Conservation (phyloP, 2,329 filamentous ascomycete species). For the Fusarium irregulare region DNA sequence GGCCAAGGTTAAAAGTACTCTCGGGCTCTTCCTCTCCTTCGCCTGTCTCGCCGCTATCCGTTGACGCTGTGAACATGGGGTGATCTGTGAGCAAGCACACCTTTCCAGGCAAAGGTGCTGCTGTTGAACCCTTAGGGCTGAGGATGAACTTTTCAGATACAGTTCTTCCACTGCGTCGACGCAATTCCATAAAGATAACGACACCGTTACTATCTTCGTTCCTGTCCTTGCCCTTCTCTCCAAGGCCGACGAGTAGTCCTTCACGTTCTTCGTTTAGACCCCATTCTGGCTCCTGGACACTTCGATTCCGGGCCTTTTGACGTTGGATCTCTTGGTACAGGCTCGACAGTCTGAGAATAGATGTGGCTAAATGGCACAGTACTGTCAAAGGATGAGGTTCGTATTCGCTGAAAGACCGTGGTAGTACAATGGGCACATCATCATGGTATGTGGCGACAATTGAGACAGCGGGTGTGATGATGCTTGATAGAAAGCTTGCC, state of each 20-base stretch:
- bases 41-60: conserved; percentile 48
- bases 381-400: conserved; percentile 77
- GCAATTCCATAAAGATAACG: conserved; percentile 86
- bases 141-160: conserved; percentile 76
- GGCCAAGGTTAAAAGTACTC: conserved; percentile 84
- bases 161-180: conserved; percentile 82
- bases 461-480: conserved; percentile 74
- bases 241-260: conserved; percentile 78
- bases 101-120: conserved; percentile 47
- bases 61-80: conserved; percentile 69
- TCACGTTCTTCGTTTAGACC: conserved; percentile 82
- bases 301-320: conserved; percentile 81
- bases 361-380: conserved; percentile 87
- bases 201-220: conserved; percentile 58
- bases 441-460: conserved; percentile 85
- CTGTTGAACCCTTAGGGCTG: conserved; percentile 44
- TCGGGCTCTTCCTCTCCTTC: conserved; percentile 67
- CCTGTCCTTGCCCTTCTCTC: conserved; percentile 60
- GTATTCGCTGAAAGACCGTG: conserved; percentile 62
- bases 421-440: conserved; percentile 74
- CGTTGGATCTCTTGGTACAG: conserved; percentile 79
- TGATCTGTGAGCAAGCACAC: conserved; percentile 79
- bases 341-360: conserved; percentile 78
- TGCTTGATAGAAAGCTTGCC: conserved; percentile 75
- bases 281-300: conserved; percentile 79